Evolutionary conservation across 1,284 basidiomycete species (phyloP).

Genomic region (Melampsora americana): DNA sequence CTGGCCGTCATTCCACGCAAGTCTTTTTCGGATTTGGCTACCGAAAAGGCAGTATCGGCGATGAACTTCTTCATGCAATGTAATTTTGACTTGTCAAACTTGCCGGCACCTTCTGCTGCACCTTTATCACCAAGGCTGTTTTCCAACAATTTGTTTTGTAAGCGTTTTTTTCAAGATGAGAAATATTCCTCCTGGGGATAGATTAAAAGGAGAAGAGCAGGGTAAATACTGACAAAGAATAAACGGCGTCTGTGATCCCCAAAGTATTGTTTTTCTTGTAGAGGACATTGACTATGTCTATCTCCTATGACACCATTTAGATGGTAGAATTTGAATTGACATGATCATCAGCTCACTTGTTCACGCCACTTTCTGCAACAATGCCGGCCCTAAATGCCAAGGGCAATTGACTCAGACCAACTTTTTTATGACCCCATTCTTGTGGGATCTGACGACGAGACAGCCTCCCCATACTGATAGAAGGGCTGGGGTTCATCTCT

Average conservation of each 20-base stretch:
- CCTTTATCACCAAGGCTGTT: conserved; percentile 11
- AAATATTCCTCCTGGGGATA: neutral
- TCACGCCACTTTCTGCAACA: neutral
- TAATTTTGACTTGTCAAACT: conserved; percentile 1
- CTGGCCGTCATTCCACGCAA: conserved; percentile 63
- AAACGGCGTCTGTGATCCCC: conserved; percentile 16
- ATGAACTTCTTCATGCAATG: conserved; percentile 30
- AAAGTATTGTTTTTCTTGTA: conserved; percentile 18
- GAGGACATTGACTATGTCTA: neutral
- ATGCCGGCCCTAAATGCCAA: neutral
- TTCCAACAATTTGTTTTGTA: neutral
- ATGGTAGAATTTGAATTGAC: neutral
- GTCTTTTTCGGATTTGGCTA: conserved; percentile 62
- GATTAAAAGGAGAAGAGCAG: neutral
- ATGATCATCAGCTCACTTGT: neutral
- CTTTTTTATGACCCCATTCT: conserved; percentile 36
- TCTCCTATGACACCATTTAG: neutral
- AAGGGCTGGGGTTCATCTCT: too few species aligned
- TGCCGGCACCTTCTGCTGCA: conserved; percentile 7
- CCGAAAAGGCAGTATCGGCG: conserved; percentile 28
- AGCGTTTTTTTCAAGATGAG: neutral
- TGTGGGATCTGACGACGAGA: conserved; percentile 32
- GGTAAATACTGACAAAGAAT: conserved; percentile 13
- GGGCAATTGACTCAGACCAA: neutral
- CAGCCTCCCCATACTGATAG: too few species aligned